Evolutionary conservation across 139 green algal species (phyloP).

Genomic region (Gonium pectorale): DNA sequence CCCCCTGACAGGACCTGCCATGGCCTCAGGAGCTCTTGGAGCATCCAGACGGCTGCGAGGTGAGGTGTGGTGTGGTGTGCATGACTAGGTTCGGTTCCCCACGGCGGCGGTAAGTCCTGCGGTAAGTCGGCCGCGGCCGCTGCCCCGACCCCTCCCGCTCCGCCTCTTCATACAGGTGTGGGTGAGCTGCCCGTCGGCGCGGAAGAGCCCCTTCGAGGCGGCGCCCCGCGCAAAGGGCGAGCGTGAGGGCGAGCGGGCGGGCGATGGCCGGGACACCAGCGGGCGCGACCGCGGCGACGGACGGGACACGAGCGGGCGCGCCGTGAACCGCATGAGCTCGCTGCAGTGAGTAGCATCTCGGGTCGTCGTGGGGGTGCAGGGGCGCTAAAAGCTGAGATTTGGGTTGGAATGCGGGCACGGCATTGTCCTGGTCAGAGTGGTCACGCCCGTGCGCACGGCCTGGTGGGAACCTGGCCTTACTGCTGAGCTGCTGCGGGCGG

Average conservation of each 20-base stretch:
- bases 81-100: too few species aligned
- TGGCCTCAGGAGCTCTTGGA: constrained; percentile 13
- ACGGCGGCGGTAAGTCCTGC: too few species aligned
- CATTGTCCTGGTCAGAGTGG: too few species aligned
- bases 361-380: too few species aligned
- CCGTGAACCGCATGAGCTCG: neutral
- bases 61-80: neutral
- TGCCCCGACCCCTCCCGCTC: too few species aligned
- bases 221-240: neutral
- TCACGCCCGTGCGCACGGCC: too few species aligned
- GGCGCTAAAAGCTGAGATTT: too few species aligned
- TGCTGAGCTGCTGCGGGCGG: too few species aligned
- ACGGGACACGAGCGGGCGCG: neutral
- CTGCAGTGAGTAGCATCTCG: neutral
- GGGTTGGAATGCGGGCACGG: too few species aligned
- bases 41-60: constrained; percentile 10
- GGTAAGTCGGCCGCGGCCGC: too few species aligned
- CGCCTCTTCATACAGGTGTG: neutral
- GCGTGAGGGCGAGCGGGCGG: neutral
- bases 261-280: neutral
- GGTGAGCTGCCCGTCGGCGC: constrained; percentile 4
- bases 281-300: neutral
- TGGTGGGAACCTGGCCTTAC: too few species aligned
- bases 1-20: neutral
- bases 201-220: neutral